These are phyloP conservation scores for Dillenia suffruticosa DNA, from an alignment of 164 flowering plant species.

Conservation along the genomic window DNA sequence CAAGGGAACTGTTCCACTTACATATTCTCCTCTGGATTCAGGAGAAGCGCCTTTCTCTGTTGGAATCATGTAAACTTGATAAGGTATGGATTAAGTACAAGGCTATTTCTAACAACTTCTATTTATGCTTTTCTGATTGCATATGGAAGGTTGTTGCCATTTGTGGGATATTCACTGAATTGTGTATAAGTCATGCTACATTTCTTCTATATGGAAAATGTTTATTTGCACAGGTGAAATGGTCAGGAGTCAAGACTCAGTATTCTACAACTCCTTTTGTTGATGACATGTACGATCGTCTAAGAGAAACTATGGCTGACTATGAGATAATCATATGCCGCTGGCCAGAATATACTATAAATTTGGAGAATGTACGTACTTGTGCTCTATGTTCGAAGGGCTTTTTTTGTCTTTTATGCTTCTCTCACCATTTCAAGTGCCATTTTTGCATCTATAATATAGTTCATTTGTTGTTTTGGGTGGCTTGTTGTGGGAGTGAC, in stretches of 20 bases:
- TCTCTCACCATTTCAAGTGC: background rate
- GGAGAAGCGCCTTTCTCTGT: constrained; percentile 72
- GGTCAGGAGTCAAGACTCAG: constrained; percentile 91
- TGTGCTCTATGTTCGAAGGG: background rate
- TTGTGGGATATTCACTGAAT: too few species aligned
- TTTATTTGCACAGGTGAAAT: constrained; percentile 55
- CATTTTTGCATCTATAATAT: too few species aligned
- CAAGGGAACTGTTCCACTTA: constrained; percentile 85
- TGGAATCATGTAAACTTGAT: constrained; percentile 81
- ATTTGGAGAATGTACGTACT: constrained; percentile 71
- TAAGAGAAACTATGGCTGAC: constrained; percentile 67
- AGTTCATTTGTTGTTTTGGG: too few species aligned
- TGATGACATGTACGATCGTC: constrained; percentile 90
- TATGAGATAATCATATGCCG: constrained; percentile 82
- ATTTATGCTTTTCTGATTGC: background rate
- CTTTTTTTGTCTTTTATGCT: background rate
- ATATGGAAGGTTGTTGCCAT: too few species aligned
- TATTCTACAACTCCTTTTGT: constrained; percentile 92
- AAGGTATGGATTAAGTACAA: constrained; percentile 42
- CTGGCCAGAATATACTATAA: constrained; percentile 93
- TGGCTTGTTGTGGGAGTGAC: too few species aligned
- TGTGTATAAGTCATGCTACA: too few species aligned
- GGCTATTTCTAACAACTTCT: background rate
- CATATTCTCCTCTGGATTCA: constrained; percentile 89
- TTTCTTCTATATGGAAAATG: background rate